Conservation (phyloP, 805 yeast species). For the Nematodospora valgi region DNA sequence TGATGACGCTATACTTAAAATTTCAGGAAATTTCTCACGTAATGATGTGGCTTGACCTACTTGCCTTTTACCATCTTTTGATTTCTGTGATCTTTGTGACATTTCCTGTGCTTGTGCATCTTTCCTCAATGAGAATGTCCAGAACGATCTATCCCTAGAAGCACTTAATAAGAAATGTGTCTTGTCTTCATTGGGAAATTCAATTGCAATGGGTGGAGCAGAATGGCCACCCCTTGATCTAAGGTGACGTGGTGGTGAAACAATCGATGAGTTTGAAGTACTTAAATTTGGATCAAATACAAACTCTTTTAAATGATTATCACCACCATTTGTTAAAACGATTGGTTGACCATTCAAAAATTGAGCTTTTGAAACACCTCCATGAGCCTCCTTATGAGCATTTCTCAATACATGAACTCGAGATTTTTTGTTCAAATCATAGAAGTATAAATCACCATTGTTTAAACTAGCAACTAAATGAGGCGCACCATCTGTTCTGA, state of each 20-base stretch:
- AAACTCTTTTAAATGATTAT: conserved; percentile 81
- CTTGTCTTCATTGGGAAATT: conserved; percentile 69
- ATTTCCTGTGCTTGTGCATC: conserved; percentile 95
- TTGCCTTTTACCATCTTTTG: conserved; percentile 32
- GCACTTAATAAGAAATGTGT: conserved; percentile 86
- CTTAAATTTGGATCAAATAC: conserved; percentile 92
- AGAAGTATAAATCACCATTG: conserved; percentile 81
- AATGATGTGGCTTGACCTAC: conserved; percentile 54
- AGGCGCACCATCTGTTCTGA: conserved; percentile 86
- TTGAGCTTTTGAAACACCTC: conserved; percentile 71
- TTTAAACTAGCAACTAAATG: conserved; percentile 77
- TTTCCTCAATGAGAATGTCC: conserved; percentile 90
- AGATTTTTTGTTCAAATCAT: conserved; percentile 68
- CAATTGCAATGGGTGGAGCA: conserved; percentile 74
- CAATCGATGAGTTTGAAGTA: conserved; percentile 56
- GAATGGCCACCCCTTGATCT: conserved; percentile 98
- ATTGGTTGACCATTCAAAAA: conserved; percentile 92
- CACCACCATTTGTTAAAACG: conserved; percentile 84
- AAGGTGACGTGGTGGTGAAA: conserved; percentile 85
- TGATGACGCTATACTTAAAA: conserved; percentile 65
- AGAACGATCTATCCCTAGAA: conserved; percentile 78
- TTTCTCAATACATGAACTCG: conserved; percentile 73
- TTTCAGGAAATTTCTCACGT: conserved; percentile 75
- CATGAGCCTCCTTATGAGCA: conserved; percentile 69
- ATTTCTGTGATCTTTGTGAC: conserved; percentile 64